These are phyloP conservation scores for Dalechampia spathulata DNA, from an alignment of 441 rosid genomes.

Conservation along the genomic window DNA sequence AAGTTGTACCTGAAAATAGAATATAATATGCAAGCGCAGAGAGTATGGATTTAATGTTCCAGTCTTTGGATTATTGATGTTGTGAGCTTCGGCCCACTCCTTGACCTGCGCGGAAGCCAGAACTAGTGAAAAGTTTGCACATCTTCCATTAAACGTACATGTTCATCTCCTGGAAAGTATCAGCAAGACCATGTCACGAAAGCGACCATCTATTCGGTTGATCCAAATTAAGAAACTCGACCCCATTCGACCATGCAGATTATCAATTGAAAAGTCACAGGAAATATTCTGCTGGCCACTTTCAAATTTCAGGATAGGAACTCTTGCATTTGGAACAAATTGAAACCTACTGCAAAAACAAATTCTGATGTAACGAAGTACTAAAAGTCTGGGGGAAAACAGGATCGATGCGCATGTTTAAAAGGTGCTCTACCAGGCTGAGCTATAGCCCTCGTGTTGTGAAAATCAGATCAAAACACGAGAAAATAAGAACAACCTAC, in stretches of 20 bases:
- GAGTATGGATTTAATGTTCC: slow-evolving; percentile 81
- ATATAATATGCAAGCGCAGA: slow-evolving; percentile 72
- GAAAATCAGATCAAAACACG: too few species aligned
- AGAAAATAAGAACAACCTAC: too few species aligned
- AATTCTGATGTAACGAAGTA: too few species aligned
- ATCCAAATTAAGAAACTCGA: slow-evolving; percentile 81
- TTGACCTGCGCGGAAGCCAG: slow-evolving; percentile 57
- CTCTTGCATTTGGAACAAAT: slow-evolving; percentile 58
- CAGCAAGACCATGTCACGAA: slow-evolving; percentile 73
- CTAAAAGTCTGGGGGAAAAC: too few species aligned
- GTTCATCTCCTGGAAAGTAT: slow-evolving; percentile 28
- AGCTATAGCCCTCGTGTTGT: too few species aligned
- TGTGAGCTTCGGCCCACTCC: slow-evolving; percentile 92
- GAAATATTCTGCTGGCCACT: slow-evolving; percentile 45
- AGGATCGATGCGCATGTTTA: too few species aligned
- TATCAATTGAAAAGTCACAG: slow-evolving; percentile 82
- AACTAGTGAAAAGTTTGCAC: slow-evolving; percentile 8
- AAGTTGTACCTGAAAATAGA: slow-evolving; percentile 80
- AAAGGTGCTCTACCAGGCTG: too few species aligned
- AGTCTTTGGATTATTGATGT: slow-evolving; percentile 57
- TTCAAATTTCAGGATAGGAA: slow-evolving; percentile 81
- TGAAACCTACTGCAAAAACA: slow-evolving; percentile 67
- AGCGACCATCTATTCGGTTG: slow-evolving; percentile 70
- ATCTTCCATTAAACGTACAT: slow-evolving; percentile 2
- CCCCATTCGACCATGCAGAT: slow-evolving; percentile 63